phyloP scores from a whole-genome alignment of 331 rosid species.

The Erythrophleum ivorense region DNA sequence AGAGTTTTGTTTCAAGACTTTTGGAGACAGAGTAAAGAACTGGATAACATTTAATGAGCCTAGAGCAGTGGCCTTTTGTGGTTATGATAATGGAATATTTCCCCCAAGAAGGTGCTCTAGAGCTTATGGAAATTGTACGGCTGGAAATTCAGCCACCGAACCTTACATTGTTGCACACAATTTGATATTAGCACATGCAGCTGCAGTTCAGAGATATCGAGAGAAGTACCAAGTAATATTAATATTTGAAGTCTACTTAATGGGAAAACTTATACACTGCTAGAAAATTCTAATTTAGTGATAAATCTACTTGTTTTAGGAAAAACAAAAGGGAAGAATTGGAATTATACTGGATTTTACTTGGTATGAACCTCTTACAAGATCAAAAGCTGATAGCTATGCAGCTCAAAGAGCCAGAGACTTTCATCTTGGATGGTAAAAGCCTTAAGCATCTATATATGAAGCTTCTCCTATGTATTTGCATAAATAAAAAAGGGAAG shows the following conservation, averaged over 20 bases:
- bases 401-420: constrained; percentile 98
- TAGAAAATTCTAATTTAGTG: constrained; percentile 23
- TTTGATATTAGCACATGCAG: constrained; percentile 81
- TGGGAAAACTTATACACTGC: neutral
- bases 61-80: constrained; percentile 83
- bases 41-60: constrained; percentile 98
- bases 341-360: constrained; percentile 88
- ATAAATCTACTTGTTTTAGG: constrained; percentile 52
- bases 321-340: constrained; percentile 76
- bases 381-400: constrained; percentile 80
- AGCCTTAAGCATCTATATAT: neutral
- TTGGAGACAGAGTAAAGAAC: constrained; percentile 88
- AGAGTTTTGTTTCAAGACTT: constrained; percentile 90
- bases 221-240: constrained; percentile 70
- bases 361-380: constrained; percentile 93
- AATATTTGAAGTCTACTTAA: neutral
- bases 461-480: neutral
- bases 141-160: constrained; percentile 84
- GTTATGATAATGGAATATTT: constrained; percentile 72
- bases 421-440: constrained; percentile 93
- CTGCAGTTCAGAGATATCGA: constrained; percentile 90
- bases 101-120: constrained; percentile 93
- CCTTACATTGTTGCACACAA: constrained; percentile 88
- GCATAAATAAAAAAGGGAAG: neutral
- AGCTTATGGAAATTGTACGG: constrained; percentile 76